Conservation (phyloP, 2,329 filamentous ascomycete species). For the Venturia asperata region DNA sequence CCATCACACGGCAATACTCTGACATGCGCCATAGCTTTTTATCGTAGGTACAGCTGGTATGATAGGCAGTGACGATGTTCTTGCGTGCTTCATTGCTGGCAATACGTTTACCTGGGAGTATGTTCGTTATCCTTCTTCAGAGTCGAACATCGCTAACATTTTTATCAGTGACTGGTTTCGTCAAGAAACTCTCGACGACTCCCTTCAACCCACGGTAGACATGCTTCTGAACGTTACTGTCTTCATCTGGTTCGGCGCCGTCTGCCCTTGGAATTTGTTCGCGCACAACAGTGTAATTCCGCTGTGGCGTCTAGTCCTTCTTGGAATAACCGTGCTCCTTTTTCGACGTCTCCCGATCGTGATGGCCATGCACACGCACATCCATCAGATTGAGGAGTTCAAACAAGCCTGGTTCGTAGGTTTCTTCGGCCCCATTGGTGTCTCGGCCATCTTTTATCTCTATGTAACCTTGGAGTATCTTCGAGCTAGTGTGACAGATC, state of each 20-base stretch:
- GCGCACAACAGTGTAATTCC: slow-evolving; percentile 61
- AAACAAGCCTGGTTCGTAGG: slow-evolving; percentile 79
- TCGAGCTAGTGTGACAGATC: slow-evolving; percentile 43
- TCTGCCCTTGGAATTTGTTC: slow-evolving; percentile 74
- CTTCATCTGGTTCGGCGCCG: slow-evolving; percentile 86
- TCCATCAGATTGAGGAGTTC: slow-evolving; percentile 69
- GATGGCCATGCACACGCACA: slow-evolving; percentile 63
- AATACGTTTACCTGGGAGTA: slow-evolving; percentile 58
- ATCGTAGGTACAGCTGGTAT: slow-evolving; percentile 51
- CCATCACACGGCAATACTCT: slow-evolving; percentile 27
- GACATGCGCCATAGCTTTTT: slow-evolving; percentile 47
- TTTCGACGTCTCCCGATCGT: slow-evolving; percentile 73
- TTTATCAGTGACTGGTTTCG: slow-evolving; percentile 71
- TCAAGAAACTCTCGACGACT: slow-evolving; percentile 79
- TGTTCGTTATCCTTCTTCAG: slow-evolving; percentile 32
- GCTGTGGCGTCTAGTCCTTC: slow-evolving; percentile 61
- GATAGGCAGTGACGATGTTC: slow-evolving; percentile 52
- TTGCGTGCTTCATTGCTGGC: slow-evolving; percentile 56
- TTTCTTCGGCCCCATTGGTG: slow-evolving; percentile 89
- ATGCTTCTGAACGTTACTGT: slow-evolving; percentile 86
- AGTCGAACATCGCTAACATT: not conserved
- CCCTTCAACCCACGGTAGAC: slow-evolving; percentile 87
- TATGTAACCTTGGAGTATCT: slow-evolving; percentile 76
- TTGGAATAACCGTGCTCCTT: slow-evolving; percentile 70
- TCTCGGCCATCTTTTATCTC: slow-evolving; percentile 84